Base-by-base conservation (phyloP, 768 basidiomycete species). In the Mycena haematopus region DNA sequence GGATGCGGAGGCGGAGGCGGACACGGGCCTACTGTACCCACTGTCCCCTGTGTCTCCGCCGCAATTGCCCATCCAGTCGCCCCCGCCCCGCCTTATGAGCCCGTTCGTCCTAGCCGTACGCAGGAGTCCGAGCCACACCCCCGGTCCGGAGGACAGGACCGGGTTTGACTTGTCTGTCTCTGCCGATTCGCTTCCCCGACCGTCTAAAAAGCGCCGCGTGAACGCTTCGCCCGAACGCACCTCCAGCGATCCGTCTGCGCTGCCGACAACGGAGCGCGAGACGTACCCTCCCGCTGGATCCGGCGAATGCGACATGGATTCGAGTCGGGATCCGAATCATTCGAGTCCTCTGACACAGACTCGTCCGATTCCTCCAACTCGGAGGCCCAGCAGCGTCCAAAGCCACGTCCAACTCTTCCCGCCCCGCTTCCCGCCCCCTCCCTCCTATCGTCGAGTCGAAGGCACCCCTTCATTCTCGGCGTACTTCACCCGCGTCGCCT, bases 291-390 rank as follows among this genome's bases (percentile, higher is more conserved):
- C 58, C 29, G 62, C 58, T 25, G 55, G 51, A 15, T 29, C 13
- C 25, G 66, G 66, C 24, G 66, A 67, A 45, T 64, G 66, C 59
- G 66, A 67, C 52, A 67, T 67, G 66, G 62, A 67, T 40, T 67
- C 35, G 62, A 61, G 24, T 53, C 66, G 4, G 66, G 54, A 15
- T 59, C 46, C 40, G 66, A 67, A 35, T 61, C 59, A 4, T 58
- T 45, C 0, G 40, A 42, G 19, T 45, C 31, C 35, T 49, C 42
- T 14, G 56, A 45, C 17, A 51, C 45, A 4, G 44, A 35, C 3
- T 17, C 21, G 13, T 7, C 7, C 38, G 9, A 3, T 45, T 36
- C 40, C 14, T 29, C 66, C 42, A 24, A 25, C 27, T 56, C 45
- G 19, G 25, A 3, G 38, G 35, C 53, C 29, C 52, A 8, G 14